Evolutionary conservation across 148 eudicot genomes (phyloP).

Genomic region (Vaccinium myrtillus): DNA sequence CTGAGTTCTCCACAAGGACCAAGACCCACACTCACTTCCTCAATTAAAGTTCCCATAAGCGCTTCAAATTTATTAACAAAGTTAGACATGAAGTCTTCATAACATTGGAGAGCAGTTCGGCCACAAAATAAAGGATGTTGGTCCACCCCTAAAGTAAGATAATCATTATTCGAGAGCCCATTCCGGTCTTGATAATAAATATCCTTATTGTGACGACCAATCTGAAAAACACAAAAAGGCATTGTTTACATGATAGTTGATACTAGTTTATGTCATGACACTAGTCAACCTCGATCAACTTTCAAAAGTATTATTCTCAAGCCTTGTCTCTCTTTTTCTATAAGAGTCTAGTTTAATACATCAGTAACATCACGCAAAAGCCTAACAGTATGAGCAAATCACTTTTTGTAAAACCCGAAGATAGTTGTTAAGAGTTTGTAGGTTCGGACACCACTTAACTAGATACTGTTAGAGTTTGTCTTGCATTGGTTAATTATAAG

Average conservation of each 20-base stretch:
- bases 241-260: neutral
- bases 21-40: constrained; percentile 61
- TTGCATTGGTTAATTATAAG: too few relatives aligned
- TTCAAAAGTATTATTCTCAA: neutral
- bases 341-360: neutral
- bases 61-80: constrained; percentile 51
- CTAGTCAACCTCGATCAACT: neutral
- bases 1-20: constrained; percentile 76
- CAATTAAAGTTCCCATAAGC: constrained; percentile 46
- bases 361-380: neutral
- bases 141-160: constrained; percentile 61
- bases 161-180: constrained; percentile 46
- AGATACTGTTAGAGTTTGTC: neutral
- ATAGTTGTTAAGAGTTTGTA: neutral
- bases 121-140: constrained; percentile 52
- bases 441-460: neutral
- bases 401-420: neutral
- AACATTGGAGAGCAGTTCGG: constrained; percentile 66
- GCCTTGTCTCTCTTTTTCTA: neutral
- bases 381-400: neutral
- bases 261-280: neutral
- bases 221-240: constrained; percentile 29
- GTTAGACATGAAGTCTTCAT: constrained; percentile 55
- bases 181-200: constrained; percentile 51
- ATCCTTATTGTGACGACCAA: constrained; percentile 49